phyloP scores from a whole-genome alignment of 2,329 filamentous ascomycete genomes.

The Tolypocladium tundrense region DNA sequence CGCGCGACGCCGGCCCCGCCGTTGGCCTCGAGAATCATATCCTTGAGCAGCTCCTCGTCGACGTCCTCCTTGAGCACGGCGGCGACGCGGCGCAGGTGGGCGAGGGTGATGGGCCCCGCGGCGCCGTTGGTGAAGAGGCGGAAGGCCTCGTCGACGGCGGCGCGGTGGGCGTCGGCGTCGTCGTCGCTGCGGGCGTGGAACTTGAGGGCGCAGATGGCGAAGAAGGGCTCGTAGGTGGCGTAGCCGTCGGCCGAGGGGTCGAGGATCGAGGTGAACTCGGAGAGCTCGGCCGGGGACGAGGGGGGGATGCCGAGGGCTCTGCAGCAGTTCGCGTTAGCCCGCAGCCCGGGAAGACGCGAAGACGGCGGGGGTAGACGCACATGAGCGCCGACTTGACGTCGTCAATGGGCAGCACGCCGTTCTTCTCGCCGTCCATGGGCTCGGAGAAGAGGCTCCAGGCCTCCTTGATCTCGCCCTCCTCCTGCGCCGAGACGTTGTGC shows the following conservation, averaged over 20 bases:
- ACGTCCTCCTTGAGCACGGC: constrained; percentile 75
- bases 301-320: constrained; percentile 77
- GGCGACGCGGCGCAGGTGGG: constrained; percentile 69
- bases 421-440: constrained; percentile 60
- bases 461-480: constrained; percentile 86
- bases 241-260: constrained; percentile 75
- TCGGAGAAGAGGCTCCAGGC: constrained; percentile 76
- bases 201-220: constrained; percentile 82
- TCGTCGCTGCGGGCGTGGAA: constrained; percentile 52
- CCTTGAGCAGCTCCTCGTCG: constrained; percentile 69
- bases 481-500: constrained; percentile 70
- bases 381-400: constrained; percentile 64
- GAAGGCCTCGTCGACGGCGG: constrained; percentile 75
- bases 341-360: background rate
- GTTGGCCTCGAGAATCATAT: constrained; percentile 95
- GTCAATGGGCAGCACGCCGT: constrained; percentile 56
- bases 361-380: constrained; percentile 33
- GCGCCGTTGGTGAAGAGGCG: constrained; percentile 59
- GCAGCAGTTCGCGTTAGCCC: background rate
- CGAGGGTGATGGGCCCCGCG: constrained; percentile 59
- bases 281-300: constrained; percentile 52
- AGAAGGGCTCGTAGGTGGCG: constrained; percentile 69
- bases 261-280: constrained; percentile 67
- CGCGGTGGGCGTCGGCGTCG: constrained; percentile 41
- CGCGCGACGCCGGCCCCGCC: constrained; percentile 60